Base-by-base conservation (phyloP, 768 basidiomycete species). In the Zangia roseola region DNA sequence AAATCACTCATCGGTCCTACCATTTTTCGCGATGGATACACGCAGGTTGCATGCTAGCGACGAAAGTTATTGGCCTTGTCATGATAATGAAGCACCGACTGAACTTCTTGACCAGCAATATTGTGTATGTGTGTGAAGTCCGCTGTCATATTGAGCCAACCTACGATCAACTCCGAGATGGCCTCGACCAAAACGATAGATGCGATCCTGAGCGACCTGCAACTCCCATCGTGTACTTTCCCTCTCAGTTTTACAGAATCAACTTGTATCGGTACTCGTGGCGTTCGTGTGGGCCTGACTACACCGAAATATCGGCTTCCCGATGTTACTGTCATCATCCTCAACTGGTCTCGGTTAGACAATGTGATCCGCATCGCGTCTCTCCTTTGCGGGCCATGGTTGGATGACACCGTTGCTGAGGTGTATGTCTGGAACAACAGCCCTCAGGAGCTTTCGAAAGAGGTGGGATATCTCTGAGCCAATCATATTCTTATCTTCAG, bases 361-460 rank as follows among this genome's bases (percentile, higher is more conserved):
- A 88, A 88, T 53, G 80, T 88, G 35, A 59, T 76, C 34, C 72
- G 73, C 42, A 82, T 88, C 43, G 71, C 72, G 16, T 74, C 76
- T 20, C 58, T 73, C 20, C 69, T 86, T 13, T 86, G 84, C 57
- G 65, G 63, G 4, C 55, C 72, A 9, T 69, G 67, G 53, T 63
- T 83, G 26, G 64, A 76, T 13, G 69, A 72, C 45, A 72, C 74
- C 9, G 67, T 85, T 21, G 66, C 73, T 13, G 68, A 73, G 43
- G 71, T 86, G 5, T 61, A 78, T 38, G 65, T 86, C 14, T 87
- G 83, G 84, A 86, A 86, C 46, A 85, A 86, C 59, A 82, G 66
- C 59, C 77, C 79, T 3, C 58, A 62, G 13, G 53, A 58, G 21
- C 59, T 84, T 34, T 58, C 61, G 7, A 65, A 71, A 46, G 59